Conservation (phyloP, 306 rosid species). For the Psophocarpus tetragonolobus region DNA sequence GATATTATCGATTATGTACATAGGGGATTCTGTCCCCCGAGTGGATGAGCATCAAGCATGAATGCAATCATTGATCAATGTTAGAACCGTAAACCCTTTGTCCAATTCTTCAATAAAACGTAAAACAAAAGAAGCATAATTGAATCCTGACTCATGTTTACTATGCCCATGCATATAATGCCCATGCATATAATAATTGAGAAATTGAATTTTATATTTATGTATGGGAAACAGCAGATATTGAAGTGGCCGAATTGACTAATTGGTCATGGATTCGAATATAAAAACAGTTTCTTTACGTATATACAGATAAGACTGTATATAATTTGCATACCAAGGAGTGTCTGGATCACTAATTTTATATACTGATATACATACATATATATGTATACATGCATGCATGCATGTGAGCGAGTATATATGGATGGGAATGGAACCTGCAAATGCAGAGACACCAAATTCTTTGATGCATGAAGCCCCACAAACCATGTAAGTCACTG, state of each 20-base stretch:
- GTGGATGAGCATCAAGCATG: not conserved
- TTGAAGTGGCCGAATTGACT: not conserved
- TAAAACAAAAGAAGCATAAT: not conserved
- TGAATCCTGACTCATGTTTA: not conserved
- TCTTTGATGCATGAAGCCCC: not conserved
- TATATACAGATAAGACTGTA: too few relatives aligned
- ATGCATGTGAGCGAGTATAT: not conserved
- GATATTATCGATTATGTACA: not conserved
- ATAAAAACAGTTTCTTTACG: too few relatives aligned
- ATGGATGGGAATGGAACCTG: not conserved
- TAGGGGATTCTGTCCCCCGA: not conserved
- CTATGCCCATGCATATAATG: not conserved
- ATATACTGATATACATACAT: too few relatives aligned
- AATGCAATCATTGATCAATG: not conserved
- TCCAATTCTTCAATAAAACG: not conserved
- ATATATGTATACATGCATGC: too few relatives aligned
- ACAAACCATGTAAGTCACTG: not conserved
- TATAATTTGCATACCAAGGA: too few relatives aligned
- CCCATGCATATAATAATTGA: not conserved
- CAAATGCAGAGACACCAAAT: not conserved
- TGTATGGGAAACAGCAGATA: not conserved
- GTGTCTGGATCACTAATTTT: too few relatives aligned
- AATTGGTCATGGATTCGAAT: too few relatives aligned
- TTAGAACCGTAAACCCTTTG: not conserved
- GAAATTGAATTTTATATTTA: not conserved